phyloP scores from a whole-genome alignment of 2,329 filamentous ascomycete species.

The Pseudogymnoascus sp. region DNA sequence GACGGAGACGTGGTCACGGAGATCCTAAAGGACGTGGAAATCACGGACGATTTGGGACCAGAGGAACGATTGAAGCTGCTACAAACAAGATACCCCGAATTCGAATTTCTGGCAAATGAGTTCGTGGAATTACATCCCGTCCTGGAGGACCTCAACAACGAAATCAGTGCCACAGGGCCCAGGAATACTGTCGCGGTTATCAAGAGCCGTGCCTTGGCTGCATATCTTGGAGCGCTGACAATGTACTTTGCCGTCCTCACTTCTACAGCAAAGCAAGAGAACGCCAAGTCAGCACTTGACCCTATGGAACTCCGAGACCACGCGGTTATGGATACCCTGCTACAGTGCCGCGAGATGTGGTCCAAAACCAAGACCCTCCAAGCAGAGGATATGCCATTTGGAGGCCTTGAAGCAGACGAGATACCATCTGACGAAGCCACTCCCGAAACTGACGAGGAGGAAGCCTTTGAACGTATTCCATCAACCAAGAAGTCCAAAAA shows the following conservation, averaged over 20 bases:
- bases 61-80: slow-evolving; percentile 72
- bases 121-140: slow-evolving; percentile 43
- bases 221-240: slow-evolving; percentile 77
- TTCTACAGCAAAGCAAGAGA: slow-evolving; percentile 59
- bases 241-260: slow-evolving; percentile 96
- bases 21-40: slow-evolving; percentile 73
- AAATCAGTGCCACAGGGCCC: slow-evolving; percentile 20
- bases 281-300: slow-evolving; percentile 51
- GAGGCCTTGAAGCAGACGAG: slow-evolving; percentile 27
- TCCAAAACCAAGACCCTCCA: slow-evolving; percentile 61
- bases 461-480: not conserved
- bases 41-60: slow-evolving; percentile 69
- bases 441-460: slow-evolving; percentile 15
- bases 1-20: slow-evolving; percentile 65
- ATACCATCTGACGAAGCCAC: slow-evolving; percentile 21
- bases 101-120: slow-evolving; percentile 77
- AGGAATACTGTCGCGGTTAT: slow-evolving; percentile 44
- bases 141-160: slow-evolving; percentile 50
- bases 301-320: slow-evolving; percentile 81
- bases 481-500: slow-evolving; percentile 33
- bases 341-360: slow-evolving; percentile 79
- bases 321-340: slow-evolving; percentile 77
- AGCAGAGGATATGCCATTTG: slow-evolving; percentile 27
- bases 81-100: slow-evolving; percentile 80
- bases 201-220: slow-evolving; percentile 73